These are phyloP conservation scores for Jackrogersella minutella DNA, from an alignment of 495 filamentous ascomycete species.

Conservation along the genomic window DNA sequence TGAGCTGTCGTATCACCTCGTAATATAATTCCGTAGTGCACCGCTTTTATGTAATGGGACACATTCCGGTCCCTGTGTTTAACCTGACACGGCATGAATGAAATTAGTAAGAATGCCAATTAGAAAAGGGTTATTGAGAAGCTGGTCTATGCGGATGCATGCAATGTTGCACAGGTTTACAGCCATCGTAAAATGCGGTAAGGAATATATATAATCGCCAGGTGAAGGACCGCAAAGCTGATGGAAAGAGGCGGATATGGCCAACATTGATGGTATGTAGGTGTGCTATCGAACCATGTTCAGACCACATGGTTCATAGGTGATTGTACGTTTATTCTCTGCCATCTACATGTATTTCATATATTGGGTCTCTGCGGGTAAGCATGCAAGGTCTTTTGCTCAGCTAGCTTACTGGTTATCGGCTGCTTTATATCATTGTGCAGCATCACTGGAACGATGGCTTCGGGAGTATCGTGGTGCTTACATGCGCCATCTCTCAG, in stretches of 20 bases:
- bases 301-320: too few species aligned
- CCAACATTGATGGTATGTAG: too few species aligned
- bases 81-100: neutral
- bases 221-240: too few species aligned
- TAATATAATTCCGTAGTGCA: too few species aligned
- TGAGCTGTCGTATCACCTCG: too few species aligned
- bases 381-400: conserved; percentile 8
- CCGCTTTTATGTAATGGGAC: too few species aligned
- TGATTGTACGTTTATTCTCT: too few species aligned
- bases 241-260: too few species aligned
- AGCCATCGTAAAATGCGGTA: neutral
- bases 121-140: neutral
- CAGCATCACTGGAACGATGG: neutral
- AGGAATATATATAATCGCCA: neutral
- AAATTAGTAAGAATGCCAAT: neutral
- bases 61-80: neutral
- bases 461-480: neutral
- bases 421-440: neutral
- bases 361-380: neutral
- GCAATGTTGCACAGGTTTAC: neutral
- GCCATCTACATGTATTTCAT: too few species aligned
- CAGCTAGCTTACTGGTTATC: neutral
- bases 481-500: neutral
- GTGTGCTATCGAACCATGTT: too few species aligned
- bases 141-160: neutral